Percentiles rank a stretch among this genome's conserved stretches.
Conservation (phyloP, 805 yeast species). For the Myxozyma sirexii region DNA sequence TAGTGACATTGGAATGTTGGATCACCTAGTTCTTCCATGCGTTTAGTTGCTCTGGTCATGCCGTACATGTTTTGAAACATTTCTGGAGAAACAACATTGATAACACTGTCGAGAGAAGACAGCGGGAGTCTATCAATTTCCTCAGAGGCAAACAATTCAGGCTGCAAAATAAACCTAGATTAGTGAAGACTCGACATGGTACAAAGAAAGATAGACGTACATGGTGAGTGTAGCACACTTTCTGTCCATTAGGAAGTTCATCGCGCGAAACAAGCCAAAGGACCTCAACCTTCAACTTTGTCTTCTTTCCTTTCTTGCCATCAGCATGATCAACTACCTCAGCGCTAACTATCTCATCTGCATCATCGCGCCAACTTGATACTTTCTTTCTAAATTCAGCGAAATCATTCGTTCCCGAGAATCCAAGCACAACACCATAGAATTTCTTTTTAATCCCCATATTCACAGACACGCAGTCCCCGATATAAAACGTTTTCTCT, state of each 20-base stretch:
- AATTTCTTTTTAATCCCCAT: constrained; percentile 3
- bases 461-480: constrained; percentile 13
- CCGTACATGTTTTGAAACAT: constrained; percentile 10
- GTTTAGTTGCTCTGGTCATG: neutral
- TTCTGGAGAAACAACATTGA: constrained; percentile 2
- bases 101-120: neutral
- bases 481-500: constrained; percentile 4
- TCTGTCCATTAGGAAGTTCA: constrained; percentile 13
- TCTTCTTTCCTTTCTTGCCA: neutral
- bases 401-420: constrained; percentile 4
- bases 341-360: neutral
- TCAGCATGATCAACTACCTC: neutral
- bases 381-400: neutral
- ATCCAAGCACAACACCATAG: constrained; percentile 10
- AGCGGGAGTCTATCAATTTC: constrained; percentile 6
- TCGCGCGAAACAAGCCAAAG: constrained; percentile 7
- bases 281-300: neutral
- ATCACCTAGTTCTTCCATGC: neutral
- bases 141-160: constrained; percentile 2
- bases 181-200: neutral
- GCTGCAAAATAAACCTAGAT: neutral
- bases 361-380: neutral
- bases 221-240: constrained; percentile 5
- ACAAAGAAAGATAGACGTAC: neutral
- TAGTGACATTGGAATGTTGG: constrained; percentile 6